phyloP scores from a whole-genome alignment of 495 filamentous ascomycete genomes.

The Hypoxylon crocopeplum region DNA sequence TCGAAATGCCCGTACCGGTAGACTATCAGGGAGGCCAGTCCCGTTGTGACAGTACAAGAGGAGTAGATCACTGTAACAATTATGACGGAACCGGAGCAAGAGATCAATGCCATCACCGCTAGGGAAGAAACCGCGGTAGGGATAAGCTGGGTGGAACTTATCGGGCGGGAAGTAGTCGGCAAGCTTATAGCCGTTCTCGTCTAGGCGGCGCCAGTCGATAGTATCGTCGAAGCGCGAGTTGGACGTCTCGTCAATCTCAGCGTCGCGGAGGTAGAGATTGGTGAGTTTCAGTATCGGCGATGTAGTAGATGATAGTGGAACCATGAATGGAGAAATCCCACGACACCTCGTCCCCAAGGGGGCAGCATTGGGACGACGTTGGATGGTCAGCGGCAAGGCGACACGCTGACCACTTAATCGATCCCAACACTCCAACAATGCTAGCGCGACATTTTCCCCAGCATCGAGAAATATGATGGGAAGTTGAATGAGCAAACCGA shows the following conservation, averaged over 20 bases:
- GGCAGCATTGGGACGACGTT: neutral
- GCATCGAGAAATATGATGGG: neutral
- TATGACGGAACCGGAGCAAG: neutral
- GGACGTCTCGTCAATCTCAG: neutral
- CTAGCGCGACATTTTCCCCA: neutral
- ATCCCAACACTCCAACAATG: neutral
- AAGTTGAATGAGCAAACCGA: neutral
- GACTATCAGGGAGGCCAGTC: neutral
- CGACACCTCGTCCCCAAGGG: neutral
- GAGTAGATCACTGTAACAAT: neutral
- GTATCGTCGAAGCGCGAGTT: neutral
- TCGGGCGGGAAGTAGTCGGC: neutral
- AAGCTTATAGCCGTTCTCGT: neutral
- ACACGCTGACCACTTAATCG: neutral
- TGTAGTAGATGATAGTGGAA: neutral
- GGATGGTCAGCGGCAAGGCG: neutral
- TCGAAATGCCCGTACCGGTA: neutral
- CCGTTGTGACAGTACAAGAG: neutral
- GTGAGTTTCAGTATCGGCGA: neutral
- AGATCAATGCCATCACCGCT: neutral
- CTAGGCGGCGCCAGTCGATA: neutral
- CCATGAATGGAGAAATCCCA: neutral
- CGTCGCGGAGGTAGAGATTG: neutral
- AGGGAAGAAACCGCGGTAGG: neutral
- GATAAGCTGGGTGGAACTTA: neutral